Percentiles rank a stretch among this genome's conserved stretches.
Evolutionary conservation across 305 asterid genomes (phyloP).

Genomic region (Solanum hybrid): DNA sequence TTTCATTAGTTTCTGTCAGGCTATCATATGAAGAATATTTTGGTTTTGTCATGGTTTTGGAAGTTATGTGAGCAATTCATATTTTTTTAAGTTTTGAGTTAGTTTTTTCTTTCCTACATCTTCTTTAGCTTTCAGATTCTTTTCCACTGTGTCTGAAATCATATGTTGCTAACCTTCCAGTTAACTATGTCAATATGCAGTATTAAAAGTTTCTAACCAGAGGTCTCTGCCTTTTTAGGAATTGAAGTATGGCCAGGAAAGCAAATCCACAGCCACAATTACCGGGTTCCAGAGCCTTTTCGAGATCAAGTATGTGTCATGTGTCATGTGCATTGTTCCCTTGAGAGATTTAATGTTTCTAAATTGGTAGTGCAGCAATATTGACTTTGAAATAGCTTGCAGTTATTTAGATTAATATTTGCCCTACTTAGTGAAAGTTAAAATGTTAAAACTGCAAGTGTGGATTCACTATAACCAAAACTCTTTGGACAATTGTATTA

Average conservation of each 20-base stretch:
- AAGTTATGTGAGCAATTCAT: background rate
- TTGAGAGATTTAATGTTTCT: background rate
- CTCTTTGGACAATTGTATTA: background rate
- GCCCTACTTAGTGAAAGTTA: background rate
- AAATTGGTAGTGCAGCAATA: background rate
- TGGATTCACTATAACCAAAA: background rate
- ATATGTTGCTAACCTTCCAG: background rate
- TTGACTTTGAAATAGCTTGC: background rate
- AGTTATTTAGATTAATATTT: background rate
- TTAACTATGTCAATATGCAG: background rate
- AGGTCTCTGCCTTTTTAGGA: slow-evolving; percentile 30
- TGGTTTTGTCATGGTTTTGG: background rate
- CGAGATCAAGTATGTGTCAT: slow-evolving; percentile 54
- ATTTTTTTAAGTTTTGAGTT: background rate
- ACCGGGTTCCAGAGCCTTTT: slow-evolving; percentile 74
- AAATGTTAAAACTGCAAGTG: background rate
- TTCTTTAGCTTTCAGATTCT: background rate
- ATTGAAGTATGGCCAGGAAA: slow-evolving; percentile 81
- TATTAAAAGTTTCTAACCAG: background rate
- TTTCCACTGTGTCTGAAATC: background rate
- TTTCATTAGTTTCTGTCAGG: background rate
- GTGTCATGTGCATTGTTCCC: slow-evolving; percentile 19
- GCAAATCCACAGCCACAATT: slow-evolving; percentile 94
- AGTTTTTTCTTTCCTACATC: background rate
- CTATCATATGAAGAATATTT: background rate